phyloP scores from a whole-genome alignment of 805 yeast species.

The Sugiyamaella americana region DNA sequence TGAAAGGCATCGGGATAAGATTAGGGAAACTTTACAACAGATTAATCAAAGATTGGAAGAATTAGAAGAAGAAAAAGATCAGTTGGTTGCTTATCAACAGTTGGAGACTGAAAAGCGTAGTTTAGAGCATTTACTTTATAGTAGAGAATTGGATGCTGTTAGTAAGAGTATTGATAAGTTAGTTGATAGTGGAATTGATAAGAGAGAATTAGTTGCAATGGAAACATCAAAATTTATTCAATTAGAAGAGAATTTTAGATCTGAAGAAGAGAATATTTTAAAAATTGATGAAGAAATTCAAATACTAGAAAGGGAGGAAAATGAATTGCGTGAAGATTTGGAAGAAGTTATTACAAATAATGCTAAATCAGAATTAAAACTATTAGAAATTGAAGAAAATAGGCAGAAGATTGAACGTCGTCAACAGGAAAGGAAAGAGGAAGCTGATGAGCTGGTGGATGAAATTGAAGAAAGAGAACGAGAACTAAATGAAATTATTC shows the following conservation, averaged over 20 bases:
- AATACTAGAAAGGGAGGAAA: slow-evolving; percentile 50
- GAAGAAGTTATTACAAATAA: slow-evolving; percentile 35
- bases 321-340: slow-evolving; percentile 46
- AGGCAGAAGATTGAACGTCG: slow-evolving; percentile 22
- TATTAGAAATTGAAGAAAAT: slow-evolving; percentile 26
- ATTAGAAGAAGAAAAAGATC: slow-evolving; percentile 73
- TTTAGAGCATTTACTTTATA: slow-evolving; percentile 67
- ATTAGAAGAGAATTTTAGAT: slow-evolving; percentile 14
- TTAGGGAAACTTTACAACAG: slow-evolving; percentile 64
- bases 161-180: slow-evolving; percentile 10
- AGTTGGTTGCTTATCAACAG: slow-evolving; percentile 61
- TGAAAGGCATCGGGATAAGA: slow-evolving; percentile 59
- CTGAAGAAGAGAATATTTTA: slow-evolving; percentile 30
- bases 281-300: slow-evolving; percentile 45
- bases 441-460: slow-evolving; percentile 20
- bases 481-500: slow-evolving; percentile 9
- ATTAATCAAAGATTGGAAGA: slow-evolving; percentile 69
- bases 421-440: slow-evolving; percentile 32
- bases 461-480: slow-evolving; percentile 7
- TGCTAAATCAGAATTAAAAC: slow-evolving; percentile 33
- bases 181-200: slow-evolving; percentile 10
- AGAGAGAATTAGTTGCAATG: slow-evolving; percentile 14
- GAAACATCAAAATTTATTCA: neutral
- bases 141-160: slow-evolving; percentile 56
- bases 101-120: slow-evolving; percentile 63